A percentile compares a stretch with the other conserved stretches of the same genome.
These are phyloP conservation scores for Salvia hispanica DNA, from an alignment of 257 asterid species.

Conservation along the genomic window DNA sequence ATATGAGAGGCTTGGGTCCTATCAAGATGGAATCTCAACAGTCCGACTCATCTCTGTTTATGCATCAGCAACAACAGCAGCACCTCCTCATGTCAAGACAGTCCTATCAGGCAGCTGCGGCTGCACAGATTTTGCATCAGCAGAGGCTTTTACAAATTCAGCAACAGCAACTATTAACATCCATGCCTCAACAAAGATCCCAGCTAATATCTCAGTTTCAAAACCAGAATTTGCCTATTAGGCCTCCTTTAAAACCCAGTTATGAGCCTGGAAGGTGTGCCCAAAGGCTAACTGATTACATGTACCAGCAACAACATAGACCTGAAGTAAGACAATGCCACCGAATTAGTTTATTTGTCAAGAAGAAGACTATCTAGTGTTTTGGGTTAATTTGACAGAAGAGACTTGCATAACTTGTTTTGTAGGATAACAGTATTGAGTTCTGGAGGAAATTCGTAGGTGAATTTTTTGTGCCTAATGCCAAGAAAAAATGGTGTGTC, in stretches of 20 bases:
- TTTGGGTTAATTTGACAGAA: constrained; percentile 17
- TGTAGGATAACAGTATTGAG: constrained; percentile 84
- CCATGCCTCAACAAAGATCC: constrained; percentile 83
- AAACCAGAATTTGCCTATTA: constrained; percentile 57
- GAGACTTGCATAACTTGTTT: constrained; percentile 25
- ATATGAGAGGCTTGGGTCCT: constrained; percentile 58
- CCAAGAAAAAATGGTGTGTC: constrained; percentile 97
- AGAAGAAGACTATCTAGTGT: neutral
- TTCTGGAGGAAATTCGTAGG: constrained; percentile 92
- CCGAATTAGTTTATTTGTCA: neutral
- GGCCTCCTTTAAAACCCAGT: constrained; percentile 68
- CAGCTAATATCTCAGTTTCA: constrained; percentile 63
- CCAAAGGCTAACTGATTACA: constrained; percentile 84
- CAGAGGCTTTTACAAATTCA: constrained; percentile 79
- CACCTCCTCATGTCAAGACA: constrained; percentile 61
- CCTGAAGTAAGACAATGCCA: constrained; percentile 65
- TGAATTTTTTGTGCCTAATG: constrained; percentile 86
- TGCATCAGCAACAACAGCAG: constrained; percentile 74
- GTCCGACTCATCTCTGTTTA: constrained; percentile 62
- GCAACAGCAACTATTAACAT: constrained; percentile 74
- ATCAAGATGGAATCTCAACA: constrained; percentile 76
- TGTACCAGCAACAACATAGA: constrained; percentile 96
- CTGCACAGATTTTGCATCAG: constrained; percentile 80
- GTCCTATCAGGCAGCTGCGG: constrained; percentile 69
- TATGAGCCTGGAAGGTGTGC: constrained; percentile 99